These are phyloP conservation scores for Limnomonas spitsbergensis DNA, from an alignment of 139 green algal species.

Conservation along the genomic window DNA sequence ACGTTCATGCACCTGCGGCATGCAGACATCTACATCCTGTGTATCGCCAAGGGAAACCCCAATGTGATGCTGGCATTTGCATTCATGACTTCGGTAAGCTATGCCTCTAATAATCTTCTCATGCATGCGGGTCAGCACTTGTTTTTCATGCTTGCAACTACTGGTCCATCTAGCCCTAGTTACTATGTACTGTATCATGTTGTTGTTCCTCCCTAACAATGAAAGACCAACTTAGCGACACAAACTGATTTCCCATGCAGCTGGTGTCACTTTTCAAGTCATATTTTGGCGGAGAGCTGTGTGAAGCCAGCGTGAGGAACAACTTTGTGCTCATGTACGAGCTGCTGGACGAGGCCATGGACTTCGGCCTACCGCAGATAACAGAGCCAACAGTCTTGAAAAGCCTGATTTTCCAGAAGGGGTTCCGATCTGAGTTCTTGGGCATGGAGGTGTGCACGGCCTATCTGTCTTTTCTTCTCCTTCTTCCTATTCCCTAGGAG, in stretches of 20 bases:
- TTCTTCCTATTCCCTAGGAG: too few relatives aligned
- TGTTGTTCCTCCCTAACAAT: too few relatives aligned
- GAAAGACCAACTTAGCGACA: too few relatives aligned
- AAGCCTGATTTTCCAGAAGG: constrained; percentile 92
- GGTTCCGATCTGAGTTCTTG: constrained; percentile 29
- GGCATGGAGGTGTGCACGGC: neutral
- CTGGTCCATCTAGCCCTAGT: too few relatives aligned
- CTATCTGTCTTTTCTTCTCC: too few relatives aligned
- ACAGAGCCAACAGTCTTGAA: constrained; percentile 85
- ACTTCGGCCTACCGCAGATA: constrained; percentile 87
- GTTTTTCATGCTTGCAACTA: too few relatives aligned
- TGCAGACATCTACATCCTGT: constrained; percentile 90
- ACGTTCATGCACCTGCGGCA: constrained; percentile 86
- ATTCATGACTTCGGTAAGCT: constrained; percentile 81
- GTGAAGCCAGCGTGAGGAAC: constrained; percentile 74
- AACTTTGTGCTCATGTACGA: constrained; percentile 99
- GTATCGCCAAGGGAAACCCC: constrained; percentile 82
- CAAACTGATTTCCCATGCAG: too few relatives aligned
- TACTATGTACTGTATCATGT: too few relatives aligned
- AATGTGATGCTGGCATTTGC: constrained; percentile 91
- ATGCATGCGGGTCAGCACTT: too few relatives aligned
- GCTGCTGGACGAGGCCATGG: constrained; percentile 86
- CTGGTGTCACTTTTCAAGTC: constrained; percentile 75
- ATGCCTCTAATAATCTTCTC: too few relatives aligned
- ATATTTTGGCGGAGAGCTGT: constrained; percentile 89